These are phyloP conservation scores for Fusarium gaditjirri DNA, from an alignment of 2,329 filamentous ascomycete genomes.

Conservation along the genomic window DNA sequence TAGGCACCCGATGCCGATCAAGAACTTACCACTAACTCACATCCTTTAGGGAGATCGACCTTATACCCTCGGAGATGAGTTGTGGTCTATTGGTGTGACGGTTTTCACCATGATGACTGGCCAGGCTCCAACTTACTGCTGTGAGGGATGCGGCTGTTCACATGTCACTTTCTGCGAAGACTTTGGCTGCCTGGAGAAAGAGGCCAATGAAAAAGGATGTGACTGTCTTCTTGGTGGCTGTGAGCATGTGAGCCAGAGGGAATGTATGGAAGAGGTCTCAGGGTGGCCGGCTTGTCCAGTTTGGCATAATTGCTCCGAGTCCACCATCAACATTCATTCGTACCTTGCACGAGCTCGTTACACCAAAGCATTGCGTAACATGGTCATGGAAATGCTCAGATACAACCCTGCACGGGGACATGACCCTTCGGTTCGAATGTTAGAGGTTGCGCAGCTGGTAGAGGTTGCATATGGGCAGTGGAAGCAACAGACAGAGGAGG, in stretches of 20 bases:
- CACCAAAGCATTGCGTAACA: slow-evolving; percentile 41
- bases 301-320: slow-evolving; percentile 34
- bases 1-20: background rate
- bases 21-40: background rate
- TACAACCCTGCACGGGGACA: slow-evolving; percentile 31
- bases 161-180: slow-evolving; percentile 46
- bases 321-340: slow-evolving; percentile 47
- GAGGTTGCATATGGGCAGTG: slow-evolving; percentile 46
- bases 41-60: slow-evolving; percentile 43
- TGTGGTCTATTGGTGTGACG: slow-evolving; percentile 52
- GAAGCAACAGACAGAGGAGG: slow-evolving; percentile 47
- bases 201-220: slow-evolving; percentile 27
- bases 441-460: slow-evolving; percentile 26
- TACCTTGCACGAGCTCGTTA: slow-evolving; percentile 42
- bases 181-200: slow-evolving; percentile 44
- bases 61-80: slow-evolving; percentile 52
- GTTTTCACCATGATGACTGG: slow-evolving; percentile 57
- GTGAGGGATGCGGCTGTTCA: slow-evolving; percentile 39
- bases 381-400: slow-evolving; percentile 42
- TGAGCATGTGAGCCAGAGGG: slow-evolving; percentile 10
- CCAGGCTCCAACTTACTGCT: slow-evolving; percentile 15
- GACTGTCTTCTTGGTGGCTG: slow-evolving; percentile 40
- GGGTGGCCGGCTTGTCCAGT: slow-evolving; percentile 26
- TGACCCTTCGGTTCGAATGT: background rate
- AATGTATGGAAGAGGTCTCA: slow-evolving; percentile 15